Evolutionary conservation across 1,284 basidiomycete genomes (phyloP).

Genomic region (Fomitopsis betulina): DNA sequence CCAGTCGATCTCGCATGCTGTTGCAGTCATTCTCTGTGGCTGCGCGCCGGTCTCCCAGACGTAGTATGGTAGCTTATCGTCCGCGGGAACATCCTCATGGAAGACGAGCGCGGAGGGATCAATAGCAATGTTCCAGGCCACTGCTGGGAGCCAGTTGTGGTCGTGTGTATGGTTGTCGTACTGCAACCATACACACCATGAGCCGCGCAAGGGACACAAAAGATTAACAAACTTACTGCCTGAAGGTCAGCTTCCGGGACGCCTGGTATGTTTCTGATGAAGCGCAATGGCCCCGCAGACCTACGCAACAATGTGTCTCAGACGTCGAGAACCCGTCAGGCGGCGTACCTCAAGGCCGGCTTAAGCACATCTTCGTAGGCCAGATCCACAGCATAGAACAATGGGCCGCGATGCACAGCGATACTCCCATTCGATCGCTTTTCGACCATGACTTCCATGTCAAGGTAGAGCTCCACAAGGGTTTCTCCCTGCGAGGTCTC

Average conservation of each 20-base stretch:
- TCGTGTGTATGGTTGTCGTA: constrained; percentile 4
- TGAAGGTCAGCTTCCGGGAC: not conserved
- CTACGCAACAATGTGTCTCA: not conserved
- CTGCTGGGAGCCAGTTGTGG: constrained; percentile 26
- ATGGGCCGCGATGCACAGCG: constrained; percentile 50
- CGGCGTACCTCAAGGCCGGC: not conserved
- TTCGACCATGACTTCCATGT: constrained; percentile 23
- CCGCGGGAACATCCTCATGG: constrained; percentile 23
- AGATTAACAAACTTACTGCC: constrained; percentile 4
- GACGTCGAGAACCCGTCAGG: not conserved
- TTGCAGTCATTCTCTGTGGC: constrained; percentile 45
- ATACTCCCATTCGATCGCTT: constrained; percentile 47
- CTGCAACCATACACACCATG: not conserved
- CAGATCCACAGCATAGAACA: constrained; percentile 41
- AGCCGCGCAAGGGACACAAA: not conserved
- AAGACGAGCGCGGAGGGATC: constrained; percentile 48
- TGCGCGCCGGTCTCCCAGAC: constrained; percentile 51
- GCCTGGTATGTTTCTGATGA: constrained; percentile 14
- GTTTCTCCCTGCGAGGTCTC: constrained; percentile 34
- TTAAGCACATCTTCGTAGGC: not conserved
- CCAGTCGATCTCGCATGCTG: constrained; percentile 50
- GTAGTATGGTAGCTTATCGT: constrained; percentile 42
- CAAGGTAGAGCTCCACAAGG: not conserved
- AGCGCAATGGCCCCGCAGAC: constrained; percentile 29
- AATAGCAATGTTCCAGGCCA: constrained; percentile 51